These are phyloP conservation scores for Cantharellus anzutake DNA, from an alignment of 768 basidiomycete species.

Conservation along the genomic window DNA sequence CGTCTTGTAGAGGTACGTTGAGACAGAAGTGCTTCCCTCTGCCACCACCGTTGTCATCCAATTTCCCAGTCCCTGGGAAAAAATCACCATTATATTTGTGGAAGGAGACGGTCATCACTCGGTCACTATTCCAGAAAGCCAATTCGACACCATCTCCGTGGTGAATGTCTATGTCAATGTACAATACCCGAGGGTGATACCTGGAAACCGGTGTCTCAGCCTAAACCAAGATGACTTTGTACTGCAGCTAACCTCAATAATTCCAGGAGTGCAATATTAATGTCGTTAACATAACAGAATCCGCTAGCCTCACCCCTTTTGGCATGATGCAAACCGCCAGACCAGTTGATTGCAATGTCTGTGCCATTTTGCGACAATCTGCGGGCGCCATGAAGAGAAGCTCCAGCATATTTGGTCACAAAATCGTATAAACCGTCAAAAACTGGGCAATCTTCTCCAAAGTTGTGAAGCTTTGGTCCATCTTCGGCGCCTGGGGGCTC, in stretches of 20 bases:
- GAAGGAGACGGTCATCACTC: slow-evolving; percentile 98
- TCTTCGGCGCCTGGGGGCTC: slow-evolving; percentile 18
- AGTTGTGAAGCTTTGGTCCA: slow-evolving; percentile 49
- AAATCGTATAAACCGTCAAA: slow-evolving; percentile 92
- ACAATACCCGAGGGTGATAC: slow-evolving; percentile 82
- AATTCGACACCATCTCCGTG: slow-evolving; percentile 97
- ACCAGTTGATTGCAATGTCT: slow-evolving; percentile 98
- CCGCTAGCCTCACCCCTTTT: slow-evolving; percentile 96
- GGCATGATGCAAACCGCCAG: slow-evolving; percentile 93
- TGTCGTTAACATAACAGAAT: slow-evolving; percentile 97
- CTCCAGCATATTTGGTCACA: slow-evolving; percentile 86
- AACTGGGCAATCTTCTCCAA: slow-evolving; percentile 92
- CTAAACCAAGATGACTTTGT: too few relatives aligned
- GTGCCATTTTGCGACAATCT: slow-evolving; percentile 70
- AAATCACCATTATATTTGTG: slow-evolving; percentile 99
- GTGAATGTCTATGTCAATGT: slow-evolving; percentile 98
- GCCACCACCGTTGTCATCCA: slow-evolving; percentile 81
- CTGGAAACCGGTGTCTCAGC: slow-evolving; percentile 22
- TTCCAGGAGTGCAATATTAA: slow-evolving; percentile 86
- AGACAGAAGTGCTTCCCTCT: slow-evolving; percentile 86
- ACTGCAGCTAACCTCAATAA: slow-evolving; percentile 43
- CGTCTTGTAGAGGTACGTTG: slow-evolving; percentile 89
- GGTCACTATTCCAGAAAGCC: slow-evolving; percentile 92
- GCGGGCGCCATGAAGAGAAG: slow-evolving; percentile 74
- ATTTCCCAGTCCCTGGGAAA: slow-evolving; percentile 92